Percentiles rank a stretch among this genome's conserved stretches.
These are phyloP conservation scores for Cordyceps javanica DNA, from an alignment of 2,329 filamentous ascomycete genomes.

Conservation along the genomic window DNA sequence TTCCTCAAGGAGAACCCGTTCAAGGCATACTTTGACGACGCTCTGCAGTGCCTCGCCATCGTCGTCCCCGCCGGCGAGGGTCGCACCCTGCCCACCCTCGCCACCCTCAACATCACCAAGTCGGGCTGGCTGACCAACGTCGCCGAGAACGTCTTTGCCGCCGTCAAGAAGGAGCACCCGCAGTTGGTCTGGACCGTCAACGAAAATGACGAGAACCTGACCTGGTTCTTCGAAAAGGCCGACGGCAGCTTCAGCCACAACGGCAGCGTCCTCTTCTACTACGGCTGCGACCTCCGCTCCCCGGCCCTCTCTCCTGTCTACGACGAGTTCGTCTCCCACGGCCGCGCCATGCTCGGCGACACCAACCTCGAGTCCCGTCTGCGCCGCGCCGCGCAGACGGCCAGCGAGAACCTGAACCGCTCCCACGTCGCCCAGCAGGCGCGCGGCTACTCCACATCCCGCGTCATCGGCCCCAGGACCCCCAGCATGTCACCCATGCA, in stretches of 20 bases:
- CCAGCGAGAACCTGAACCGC: slow-evolving; percentile 44
- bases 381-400: slow-evolving; percentile 67
- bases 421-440: slow-evolving; percentile 20
- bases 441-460: slow-evolving; percentile 13
- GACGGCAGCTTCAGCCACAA: slow-evolving; percentile 83
- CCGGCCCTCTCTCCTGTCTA: slow-evolving; percentile 74
- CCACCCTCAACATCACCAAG: slow-evolving; percentile 89
- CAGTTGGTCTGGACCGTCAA: slow-evolving; percentile 95
- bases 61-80: slow-evolving; percentile 68
- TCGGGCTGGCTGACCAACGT: slow-evolving; percentile 92
- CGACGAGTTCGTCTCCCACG: slow-evolving; percentile 76
- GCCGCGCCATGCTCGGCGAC: slow-evolving; percentile 81
- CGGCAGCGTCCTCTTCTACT: slow-evolving; percentile 94
- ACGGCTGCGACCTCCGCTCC: slow-evolving; percentile 74
- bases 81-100: slow-evolving; percentile 69
- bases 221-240: slow-evolving; percentile 97
- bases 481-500: slow-evolving; percentile 6
- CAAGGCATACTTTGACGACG: slow-evolving; percentile 90
- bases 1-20: slow-evolving; percentile 72
- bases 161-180: slow-evolving; percentile 88
- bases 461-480: slow-evolving; percentile 1
- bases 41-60: slow-evolving; percentile 86
- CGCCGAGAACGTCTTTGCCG: slow-evolving; percentile 88
- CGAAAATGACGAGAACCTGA: slow-evolving; percentile 91
- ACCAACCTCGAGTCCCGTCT: slow-evolving; percentile 84